These are phyloP conservation scores for Hanseniaspora singularis DNA, from an alignment of 805 yeast species.

Conservation along the genomic window DNA sequence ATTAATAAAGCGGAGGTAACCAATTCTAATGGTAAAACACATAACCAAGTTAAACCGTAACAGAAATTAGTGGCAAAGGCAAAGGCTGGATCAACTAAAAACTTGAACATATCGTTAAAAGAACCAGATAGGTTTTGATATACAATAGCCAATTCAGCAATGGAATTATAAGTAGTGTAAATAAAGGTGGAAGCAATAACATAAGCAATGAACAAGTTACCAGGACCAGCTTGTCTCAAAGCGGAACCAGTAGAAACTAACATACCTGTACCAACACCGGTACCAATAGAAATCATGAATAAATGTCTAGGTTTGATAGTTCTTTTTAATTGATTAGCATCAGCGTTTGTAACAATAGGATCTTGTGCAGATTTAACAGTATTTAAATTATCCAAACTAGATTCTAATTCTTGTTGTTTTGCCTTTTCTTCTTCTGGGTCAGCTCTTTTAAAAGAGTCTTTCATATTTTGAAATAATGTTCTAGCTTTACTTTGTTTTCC, in stretches of 20 bases:
- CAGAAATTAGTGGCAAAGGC: conserved; percentile 68
- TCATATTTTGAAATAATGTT: conserved; percentile 15
- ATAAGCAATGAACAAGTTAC: conserved; percentile 43
- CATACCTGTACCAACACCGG: conserved; percentile 72
- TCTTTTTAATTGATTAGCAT: conserved; percentile 24
- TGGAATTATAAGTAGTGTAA: conserved; percentile 47
- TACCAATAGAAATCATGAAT: conserved; percentile 69
- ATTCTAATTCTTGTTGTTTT: neutral
- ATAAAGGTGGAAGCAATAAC: conserved; percentile 46
- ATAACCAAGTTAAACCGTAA: conserved; percentile 52
- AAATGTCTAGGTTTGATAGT: conserved; percentile 37
- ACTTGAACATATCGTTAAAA: conserved; percentile 31
- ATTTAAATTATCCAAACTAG: too few species aligned
- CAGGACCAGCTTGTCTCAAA: conserved; percentile 38
- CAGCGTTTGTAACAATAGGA: neutral
- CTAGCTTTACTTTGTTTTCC: neutral
- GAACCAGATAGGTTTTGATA: conserved; percentile 33
- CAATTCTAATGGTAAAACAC: conserved; percentile 52
- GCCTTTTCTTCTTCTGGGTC: conserved; percentile 19
- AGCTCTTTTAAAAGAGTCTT: conserved; percentile 23
- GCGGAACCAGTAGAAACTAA: conserved; percentile 47
- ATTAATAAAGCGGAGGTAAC: conserved; percentile 47
- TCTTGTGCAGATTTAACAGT: too few species aligned
- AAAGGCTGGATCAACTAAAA: conserved; percentile 50
- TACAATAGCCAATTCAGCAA: conserved; percentile 40